These are phyloP conservation scores for Phaffomyces antillensis DNA, from an alignment of 805 yeast species.

Conservation along the genomic window DNA sequence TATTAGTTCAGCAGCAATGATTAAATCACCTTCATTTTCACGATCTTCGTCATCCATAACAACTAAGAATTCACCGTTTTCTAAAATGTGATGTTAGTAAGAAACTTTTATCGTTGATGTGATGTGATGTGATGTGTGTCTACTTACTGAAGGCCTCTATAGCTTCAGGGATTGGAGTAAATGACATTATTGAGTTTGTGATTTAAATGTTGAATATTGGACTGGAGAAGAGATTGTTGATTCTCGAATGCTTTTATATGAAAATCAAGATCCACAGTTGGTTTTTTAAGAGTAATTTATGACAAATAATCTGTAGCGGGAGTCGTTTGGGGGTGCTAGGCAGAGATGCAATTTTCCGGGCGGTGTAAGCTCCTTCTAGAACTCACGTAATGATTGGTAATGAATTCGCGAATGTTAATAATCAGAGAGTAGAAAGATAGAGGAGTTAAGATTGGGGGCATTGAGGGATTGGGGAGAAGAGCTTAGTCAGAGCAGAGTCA, in stretches of 20 bases:
- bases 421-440: too few relatives aligned
- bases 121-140: too few relatives aligned
- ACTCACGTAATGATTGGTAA: too few relatives aligned
- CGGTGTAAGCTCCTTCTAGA: too few relatives aligned
- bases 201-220: background rate
- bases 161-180: slow-evolving; percentile 61
- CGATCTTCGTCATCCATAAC: slow-evolving; percentile 97
- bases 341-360: too few relatives aligned
- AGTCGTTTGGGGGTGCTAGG: too few relatives aligned
- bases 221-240: background rate
- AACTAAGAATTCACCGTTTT: slow-evolving; percentile 53
- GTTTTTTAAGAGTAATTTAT: background rate
- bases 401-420: too few relatives aligned
- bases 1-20: slow-evolving; percentile 79
- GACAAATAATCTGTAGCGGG: background rate
- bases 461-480: too few relatives aligned
- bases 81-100: slow-evolving; percentile 9
- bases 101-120: too few relatives aligned
- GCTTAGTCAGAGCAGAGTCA: too few relatives aligned
- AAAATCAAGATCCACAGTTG: slow-evolving; percentile 2
- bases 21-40: slow-evolving; percentile 96
- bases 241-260: background rate
- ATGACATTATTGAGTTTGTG: slow-evolving; percentile 17
- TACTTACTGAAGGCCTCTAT: slow-evolving; percentile 54
- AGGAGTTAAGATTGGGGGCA: too few relatives aligned